Percentiles rank a stretch among this genome's conserved stretches.
phyloP scores from a whole-genome alignment of 768 basidiomycete genomes.

The Termitomyces eurrhizus region DNA sequence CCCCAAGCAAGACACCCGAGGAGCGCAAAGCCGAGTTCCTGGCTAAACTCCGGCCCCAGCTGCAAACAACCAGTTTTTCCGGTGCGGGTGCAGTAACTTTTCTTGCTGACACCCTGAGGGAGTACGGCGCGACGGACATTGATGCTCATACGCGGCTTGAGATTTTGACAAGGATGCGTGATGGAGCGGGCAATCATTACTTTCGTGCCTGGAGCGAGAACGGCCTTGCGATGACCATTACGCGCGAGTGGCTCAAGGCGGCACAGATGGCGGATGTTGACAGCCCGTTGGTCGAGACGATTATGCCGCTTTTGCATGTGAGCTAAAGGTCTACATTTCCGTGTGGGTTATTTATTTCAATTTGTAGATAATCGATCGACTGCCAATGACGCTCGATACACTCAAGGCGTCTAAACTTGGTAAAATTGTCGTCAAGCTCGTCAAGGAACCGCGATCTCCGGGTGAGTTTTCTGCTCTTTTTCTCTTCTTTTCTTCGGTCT shows the following conservation, averaged over 20 bases:
- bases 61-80: conserved; percentile 57
- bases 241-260: conserved; percentile 78
- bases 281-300: conserved; percentile 59
- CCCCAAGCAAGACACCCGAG: conserved; percentile 35
- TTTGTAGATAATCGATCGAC: conserved; percentile 73
- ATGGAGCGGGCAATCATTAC: conserved; percentile 82
- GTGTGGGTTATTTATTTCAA: neutral
- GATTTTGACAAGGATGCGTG: conserved; percentile 76
- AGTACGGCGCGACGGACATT: conserved; percentile 61
- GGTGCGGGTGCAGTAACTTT: conserved; percentile 64
- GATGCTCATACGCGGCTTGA: conserved; percentile 65
- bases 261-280: conserved; percentile 57
- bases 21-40: conserved; percentile 55
- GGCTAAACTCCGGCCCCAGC: conserved; percentile 47
- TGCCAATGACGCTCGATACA: conserved; percentile 69
- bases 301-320: conserved; percentile 86
- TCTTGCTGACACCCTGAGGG: conserved; percentile 55
- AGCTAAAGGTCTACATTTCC: conserved; percentile 28
- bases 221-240: conserved; percentile 66
- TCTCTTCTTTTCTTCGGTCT: neutral
- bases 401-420: conserved; percentile 73
- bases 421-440: conserved; percentile 72
- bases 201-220: conserved; percentile 86
- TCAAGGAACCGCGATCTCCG: conserved; percentile 69
- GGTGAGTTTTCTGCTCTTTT: conserved; percentile 57